phyloP scores from a whole-genome alignment of 1,284 basidiomycete species.

The Inonotus obliquus region DNA sequence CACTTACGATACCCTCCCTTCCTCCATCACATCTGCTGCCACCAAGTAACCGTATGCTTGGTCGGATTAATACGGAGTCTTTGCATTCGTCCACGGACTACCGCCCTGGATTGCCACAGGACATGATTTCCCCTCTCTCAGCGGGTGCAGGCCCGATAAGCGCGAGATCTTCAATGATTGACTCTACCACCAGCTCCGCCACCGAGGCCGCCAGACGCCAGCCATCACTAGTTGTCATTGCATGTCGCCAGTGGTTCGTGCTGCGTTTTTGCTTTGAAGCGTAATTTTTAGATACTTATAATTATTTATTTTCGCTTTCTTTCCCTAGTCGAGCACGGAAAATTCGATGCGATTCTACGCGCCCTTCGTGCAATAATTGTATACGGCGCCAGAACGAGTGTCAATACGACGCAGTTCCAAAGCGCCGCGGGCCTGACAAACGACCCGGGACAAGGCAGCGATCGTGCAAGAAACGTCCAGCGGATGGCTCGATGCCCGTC shows the following conservation, averaged over 20 bases:
- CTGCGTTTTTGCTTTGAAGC: conserved; percentile 26
- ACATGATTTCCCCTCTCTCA: conserved; percentile 11
- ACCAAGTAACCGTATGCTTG: neutral
- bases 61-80: conserved; percentile 3
- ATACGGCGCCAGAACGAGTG: conserved; percentile 67
- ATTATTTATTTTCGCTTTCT: conserved; percentile 24
- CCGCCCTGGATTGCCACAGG: conserved; percentile 4
- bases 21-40: conserved; percentile 7
- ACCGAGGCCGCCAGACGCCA: conserved; percentile 44
- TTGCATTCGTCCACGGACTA: neutral
- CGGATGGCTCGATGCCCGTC: conserved; percentile 47
- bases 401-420: conserved; percentile 73
- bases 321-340: conserved; percentile 64
- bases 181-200: conserved; percentile 20
- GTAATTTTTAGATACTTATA: neutral
- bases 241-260: conserved; percentile 59
- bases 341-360: conserved; percentile 77
- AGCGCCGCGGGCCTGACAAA: conserved; percentile 78
- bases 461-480: conserved; percentile 71
- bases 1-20: conserved; percentile 16
- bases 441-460: conserved; percentile 74
- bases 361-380: conserved; percentile 76
- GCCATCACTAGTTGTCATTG: conserved; percentile 63
- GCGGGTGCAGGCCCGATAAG: conserved; percentile 26
- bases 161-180: conserved; percentile 2